phyloP scores from a whole-genome alignment of 2,329 filamentous ascomycete genomes.

The Boeremia exigua region DNA sequence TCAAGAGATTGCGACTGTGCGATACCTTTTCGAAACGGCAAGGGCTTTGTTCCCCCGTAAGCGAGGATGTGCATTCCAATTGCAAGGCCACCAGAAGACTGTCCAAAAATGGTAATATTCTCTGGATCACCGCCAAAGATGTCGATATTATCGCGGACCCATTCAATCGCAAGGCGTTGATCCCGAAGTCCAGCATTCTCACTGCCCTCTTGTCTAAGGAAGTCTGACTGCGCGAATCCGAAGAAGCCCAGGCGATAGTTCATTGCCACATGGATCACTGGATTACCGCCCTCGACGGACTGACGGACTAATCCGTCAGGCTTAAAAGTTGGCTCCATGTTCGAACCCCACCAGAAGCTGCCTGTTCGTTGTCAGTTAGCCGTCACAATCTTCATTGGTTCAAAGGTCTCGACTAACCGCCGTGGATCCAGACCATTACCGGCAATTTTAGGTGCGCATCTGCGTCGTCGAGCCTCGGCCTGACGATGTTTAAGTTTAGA shows the following conservation, averaged over 20 bases:
- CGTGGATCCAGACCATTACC: constrained; percentile 67
- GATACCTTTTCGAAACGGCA: constrained; percentile 43
- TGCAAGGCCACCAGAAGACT: constrained; percentile 46
- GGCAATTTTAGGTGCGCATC: constrained; percentile 53
- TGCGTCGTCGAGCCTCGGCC: constrained; percentile 51
- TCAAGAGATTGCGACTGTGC: constrained; percentile 58
- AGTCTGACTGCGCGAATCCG: constrained; percentile 46
- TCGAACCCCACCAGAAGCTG: constrained; percentile 36
- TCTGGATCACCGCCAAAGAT: constrained; percentile 44
- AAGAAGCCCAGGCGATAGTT: constrained; percentile 50
- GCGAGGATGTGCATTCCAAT: constrained; percentile 45
- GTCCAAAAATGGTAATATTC: constrained; percentile 49
- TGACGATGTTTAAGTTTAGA: constrained; percentile 65
- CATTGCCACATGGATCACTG: constrained; percentile 46
- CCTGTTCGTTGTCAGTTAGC: constrained; percentile 15
- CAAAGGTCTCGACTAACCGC: constrained; percentile 39
- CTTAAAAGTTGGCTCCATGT: constrained; percentile 45
- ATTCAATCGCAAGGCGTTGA: constrained; percentile 48
- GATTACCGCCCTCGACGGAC: constrained; percentile 52
- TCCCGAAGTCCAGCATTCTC: constrained; percentile 49
- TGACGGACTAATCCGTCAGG: constrained; percentile 57
- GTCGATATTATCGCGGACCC: constrained; percentile 48
- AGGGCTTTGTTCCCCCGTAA: constrained; percentile 37
- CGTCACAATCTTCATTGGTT: neutral
- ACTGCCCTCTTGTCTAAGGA: constrained; percentile 41